phyloP scores from a whole-genome alignment of 139 green algal genomes.

The Trebouxia sp. region DNA sequence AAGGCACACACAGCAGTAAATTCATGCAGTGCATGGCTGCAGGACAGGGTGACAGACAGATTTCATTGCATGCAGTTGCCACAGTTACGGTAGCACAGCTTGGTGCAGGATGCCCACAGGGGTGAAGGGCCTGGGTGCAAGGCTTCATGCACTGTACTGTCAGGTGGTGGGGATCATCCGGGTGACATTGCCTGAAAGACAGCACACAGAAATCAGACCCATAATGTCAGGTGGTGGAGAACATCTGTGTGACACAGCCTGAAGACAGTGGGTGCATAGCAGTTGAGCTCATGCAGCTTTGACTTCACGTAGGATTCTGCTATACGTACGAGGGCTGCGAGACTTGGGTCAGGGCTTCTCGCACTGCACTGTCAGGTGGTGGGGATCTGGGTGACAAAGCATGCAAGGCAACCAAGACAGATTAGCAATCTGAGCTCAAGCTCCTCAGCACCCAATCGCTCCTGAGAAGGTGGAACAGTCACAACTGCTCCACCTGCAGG shows the following conservation, averaged over 20 bases:
- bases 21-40: background rate
- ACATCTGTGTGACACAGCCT: too few species aligned
- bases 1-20: too few species aligned
- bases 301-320: background rate
- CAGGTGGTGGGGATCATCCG: background rate
- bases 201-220: too few species aligned
- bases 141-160: background rate
- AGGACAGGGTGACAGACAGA: background rate
- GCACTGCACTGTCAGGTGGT: background rate
- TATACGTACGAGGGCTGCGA: background rate
- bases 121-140: background rate
- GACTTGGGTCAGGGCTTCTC: background rate
- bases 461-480: too few species aligned
- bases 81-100: background rate
- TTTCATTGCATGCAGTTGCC: slow-evolving; percentile 39
- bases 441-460: too few species aligned
- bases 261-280: too few species aligned
- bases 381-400: background rate
- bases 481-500: too few species aligned
- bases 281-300: too few species aligned
- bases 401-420: too few species aligned
- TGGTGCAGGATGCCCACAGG: background rate
- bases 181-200: slow-evolving; percentile 17
- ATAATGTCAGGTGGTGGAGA: too few species aligned
- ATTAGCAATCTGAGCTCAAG: too few species aligned